Evolutionary conservation across 768 basidiomycete species (phyloP), one percentile per base, ranked within the genome.

Genomic region (Tricholoma sp.): DNA sequence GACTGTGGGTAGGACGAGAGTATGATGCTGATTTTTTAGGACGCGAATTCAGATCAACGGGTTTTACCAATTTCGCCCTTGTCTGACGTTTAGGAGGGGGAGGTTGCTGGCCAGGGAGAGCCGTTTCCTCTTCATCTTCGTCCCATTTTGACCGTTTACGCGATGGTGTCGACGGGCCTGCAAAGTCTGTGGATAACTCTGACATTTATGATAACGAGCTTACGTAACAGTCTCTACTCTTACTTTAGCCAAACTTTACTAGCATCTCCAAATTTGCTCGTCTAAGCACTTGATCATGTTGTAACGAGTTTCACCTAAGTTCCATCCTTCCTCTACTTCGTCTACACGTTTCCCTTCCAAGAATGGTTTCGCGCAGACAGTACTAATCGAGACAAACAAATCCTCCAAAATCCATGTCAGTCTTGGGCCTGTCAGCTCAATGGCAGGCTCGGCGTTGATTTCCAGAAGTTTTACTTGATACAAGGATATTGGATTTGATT

Each of bases 371-470:
- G 96, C 78, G 61, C 86, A 88, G 24, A 84, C 78, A 59, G 79
- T 72, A 1, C 83, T 84, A 15, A 91, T 88, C 1, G 83, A 79
- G 33, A 73, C 72, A 73, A 97, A 96, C 53, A 97, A 74, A 60
- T 90, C 88, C 62, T 88, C 82, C 53, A 97, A 72, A 45, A 94
- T 83, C 81, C 89, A 89, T 15, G 83, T 80, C 34, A 98, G 72
- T 29, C 93, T 80, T 34, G 85, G 80, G 1, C 95, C 97, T 0
- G 95, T 95, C 54, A 96, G 80, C 64, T 94, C 91, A 57, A 98
- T 96, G 44, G 97, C 97, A 1, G 97, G 96, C 60, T 95, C 94
- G 6, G 96, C 86, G 66, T 99, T 99, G 64, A 96, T 78, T 70
- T 98, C 97, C 31, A 98, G 77, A 1, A 98, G 74, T 54, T 87